Base-by-base conservation (phyloP, 805 yeast species). In the Saccharomyces eubayanus region DNA sequence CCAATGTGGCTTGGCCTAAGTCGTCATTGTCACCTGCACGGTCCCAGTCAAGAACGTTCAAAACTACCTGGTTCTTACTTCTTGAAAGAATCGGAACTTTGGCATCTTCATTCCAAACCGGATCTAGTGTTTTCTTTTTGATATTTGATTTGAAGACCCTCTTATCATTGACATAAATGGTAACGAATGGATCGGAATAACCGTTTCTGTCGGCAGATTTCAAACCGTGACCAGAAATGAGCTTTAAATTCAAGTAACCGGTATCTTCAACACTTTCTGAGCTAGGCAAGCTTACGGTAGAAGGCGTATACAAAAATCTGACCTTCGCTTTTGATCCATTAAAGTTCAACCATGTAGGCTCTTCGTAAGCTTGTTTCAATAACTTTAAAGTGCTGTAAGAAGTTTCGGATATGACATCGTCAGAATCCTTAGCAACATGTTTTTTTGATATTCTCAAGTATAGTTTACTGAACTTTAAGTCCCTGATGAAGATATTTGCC, bases 11-110 rank as follows among this genome's bases (percentile, higher is more conserved):
- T 31, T 69, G 61, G 46, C 91, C 91, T 50, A 87, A 67, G 27
- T 76, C 65, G 57, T 82, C 87, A 68, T 84, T 81, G 51, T 77
- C 79, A 57, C 88, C 91, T 27, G 90, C 79, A 65, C 85, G 76
- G 69, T 87, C 94, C 92, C 92, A 87, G 68, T 87, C 94, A 62
- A 71, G 79, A 16, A 84, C 81, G 47, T 77, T 77, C 27, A 84
- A 59, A 31, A 68, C 57, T 29, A 85, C 65, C 16, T 71, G 61
- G 28, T 79, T 72, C 64, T 86, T 77, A 1, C 82, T 72, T 67
- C 89, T 80, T 0, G 94, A 85, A 40, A 79, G 75, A 54, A 87
- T 68, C 3, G 87, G 83, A 59, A 89, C 69, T 3, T 74, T 75
- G 27, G 80, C 73, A 6, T 72, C 68, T 61, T 88, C 94, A 65